Conservation (phyloP, 1,139 yeast genomes). For the Geotrichum europaeum region DNA sequence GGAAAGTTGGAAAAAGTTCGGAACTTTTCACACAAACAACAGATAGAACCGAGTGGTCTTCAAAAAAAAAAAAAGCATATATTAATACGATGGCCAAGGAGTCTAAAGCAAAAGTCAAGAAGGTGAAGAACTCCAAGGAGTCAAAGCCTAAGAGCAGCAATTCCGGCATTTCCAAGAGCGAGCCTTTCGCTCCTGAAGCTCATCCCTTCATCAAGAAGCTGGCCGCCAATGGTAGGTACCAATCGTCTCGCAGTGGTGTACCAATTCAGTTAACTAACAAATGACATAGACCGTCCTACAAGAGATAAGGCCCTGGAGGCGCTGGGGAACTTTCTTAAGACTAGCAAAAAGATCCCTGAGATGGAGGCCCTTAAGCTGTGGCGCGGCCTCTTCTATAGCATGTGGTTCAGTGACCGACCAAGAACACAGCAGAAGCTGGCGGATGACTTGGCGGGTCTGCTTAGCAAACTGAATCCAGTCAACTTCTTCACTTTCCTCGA, state of each 20-base stretch:
- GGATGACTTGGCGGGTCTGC: slow-evolving; percentile 59
- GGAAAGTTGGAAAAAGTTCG: not conserved
- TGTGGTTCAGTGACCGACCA: slow-evolving; percentile 97
- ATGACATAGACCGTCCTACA: slow-evolving; percentile 47
- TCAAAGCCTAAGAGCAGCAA: slow-evolving; percentile 7
- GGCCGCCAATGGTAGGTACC: slow-evolving; percentile 58
- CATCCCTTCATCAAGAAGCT: slow-evolving; percentile 65
- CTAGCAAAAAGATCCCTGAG: slow-evolving; percentile 39
- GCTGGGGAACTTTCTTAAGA: slow-evolving; percentile 51
- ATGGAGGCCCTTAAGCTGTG: slow-evolving; percentile 75
- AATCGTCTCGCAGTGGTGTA: not conserved
- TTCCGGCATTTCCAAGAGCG: slow-evolving; percentile 1
- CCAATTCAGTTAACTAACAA: not conserved
- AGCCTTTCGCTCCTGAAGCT: slow-evolving; percentile 23
- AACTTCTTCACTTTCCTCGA: slow-evolving; percentile 50
- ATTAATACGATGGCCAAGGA: slow-evolving; percentile 5
- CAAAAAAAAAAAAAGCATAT: not conserved
- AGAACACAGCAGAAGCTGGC: slow-evolving; percentile 86
- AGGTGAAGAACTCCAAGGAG: not conserved
- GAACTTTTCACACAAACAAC: not conserved
- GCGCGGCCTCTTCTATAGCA: slow-evolving; percentile 83
- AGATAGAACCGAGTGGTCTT: not conserved
- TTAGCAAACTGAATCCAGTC: slow-evolving; percentile 39
- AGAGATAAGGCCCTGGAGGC: slow-evolving; percentile 74
- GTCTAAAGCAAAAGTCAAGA: slow-evolving; percentile 1